Conservation (phyloP, 805 yeast species). For the Pichia membranifaciens region DNA sequence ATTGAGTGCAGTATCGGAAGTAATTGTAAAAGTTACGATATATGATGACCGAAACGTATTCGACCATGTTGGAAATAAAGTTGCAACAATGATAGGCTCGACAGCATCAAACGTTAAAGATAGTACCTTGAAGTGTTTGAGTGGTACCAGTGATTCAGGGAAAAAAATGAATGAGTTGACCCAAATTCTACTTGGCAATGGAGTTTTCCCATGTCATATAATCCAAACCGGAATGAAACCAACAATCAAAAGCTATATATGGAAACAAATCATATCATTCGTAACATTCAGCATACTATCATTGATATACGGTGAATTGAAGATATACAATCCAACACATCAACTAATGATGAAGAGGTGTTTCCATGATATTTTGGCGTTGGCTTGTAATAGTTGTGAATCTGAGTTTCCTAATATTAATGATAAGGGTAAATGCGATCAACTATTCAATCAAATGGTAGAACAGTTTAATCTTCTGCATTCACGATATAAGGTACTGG, state of each 20-base stretch:
- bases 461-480: conserved; percentile 21
- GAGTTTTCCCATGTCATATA: conserved; percentile 23
- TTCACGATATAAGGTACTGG: conserved; percentile 2
- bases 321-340: conserved; percentile 8
- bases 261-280: conserved; percentile 27
- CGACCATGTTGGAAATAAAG: conserved; percentile 20
- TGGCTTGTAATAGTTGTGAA: conserved; percentile 23
- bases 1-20: conserved; percentile 25
- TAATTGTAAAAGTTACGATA: conserved; percentile 18
- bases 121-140: conserved; percentile 10
- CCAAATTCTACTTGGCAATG: conserved; percentile 20
- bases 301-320: conserved; percentile 20
- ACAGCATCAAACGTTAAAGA: conserved; percentile 7
- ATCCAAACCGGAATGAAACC: conserved; percentile 26
- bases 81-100: conserved; percentile 25
- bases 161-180: conserved; percentile 16
- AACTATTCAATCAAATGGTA: conserved; percentile 17
- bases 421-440: conserved; percentile 14
- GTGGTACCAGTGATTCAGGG: conserved; percentile 20
- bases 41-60: conserved; percentile 13
- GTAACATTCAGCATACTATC: conserved; percentile 20
- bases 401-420: conserved; percentile 24
- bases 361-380: conserved; percentile 19
- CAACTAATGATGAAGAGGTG: conserved; percentile 17
- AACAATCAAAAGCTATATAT: conserved; percentile 23